Percentiles rank a stretch among this genome's conserved stretches.
Evolutionary conservation across 2,329 filamentous ascomycete species (phyloP).

Genomic region (Colletotrichum navitas): DNA sequence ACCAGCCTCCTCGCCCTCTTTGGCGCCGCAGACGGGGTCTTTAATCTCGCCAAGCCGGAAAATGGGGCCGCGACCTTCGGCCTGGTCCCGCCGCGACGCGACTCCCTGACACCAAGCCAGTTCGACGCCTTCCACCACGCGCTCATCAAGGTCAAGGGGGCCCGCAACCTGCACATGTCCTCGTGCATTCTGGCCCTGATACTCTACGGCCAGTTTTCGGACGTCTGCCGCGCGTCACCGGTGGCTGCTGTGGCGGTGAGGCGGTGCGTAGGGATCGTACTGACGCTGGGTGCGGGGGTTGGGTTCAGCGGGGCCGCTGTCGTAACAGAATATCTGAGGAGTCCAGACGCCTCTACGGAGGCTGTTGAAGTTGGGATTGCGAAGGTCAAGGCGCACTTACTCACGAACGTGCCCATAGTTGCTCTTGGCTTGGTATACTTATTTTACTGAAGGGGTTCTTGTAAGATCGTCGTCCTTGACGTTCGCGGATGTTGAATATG

Average conservation of each 20-base stretch:
- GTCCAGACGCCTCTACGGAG: conserved; percentile 10
- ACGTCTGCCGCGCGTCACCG: conserved; percentile 31
- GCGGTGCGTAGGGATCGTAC: conserved; percentile 30
- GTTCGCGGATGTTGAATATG: fast-evolving
- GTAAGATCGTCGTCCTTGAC: fast-evolving
- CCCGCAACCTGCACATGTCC: conserved; percentile 38
- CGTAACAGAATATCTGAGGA: conserved; percentile 24
- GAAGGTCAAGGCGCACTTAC: conserved; percentile 26
- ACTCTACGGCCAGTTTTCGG: conserved; percentile 30
- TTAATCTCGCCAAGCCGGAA: conserved; percentile 35
- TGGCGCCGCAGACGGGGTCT: conserved; percentile 29
- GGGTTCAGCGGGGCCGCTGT: conserved; percentile 33
- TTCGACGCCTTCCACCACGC: conserved; percentile 39
- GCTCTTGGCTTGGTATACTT: conserved; percentile 24
- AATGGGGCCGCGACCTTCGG: conserved; percentile 34
- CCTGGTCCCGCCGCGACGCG: conserved; percentile 24
- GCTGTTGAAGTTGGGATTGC: conserved; percentile 24
- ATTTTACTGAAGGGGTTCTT: neutral
- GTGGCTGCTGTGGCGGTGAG: conserved; percentile 21
- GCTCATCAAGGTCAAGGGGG: conserved; percentile 38
- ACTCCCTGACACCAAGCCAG: conserved; percentile 22
- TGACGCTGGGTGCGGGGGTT: conserved; percentile 27
- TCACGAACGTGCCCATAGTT: conserved; percentile 29
- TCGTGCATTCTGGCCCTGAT: conserved; percentile 25
- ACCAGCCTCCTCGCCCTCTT: conserved; percentile 34